Evolutionary conservation across 1,284 basidiomycete species (phyloP), one percentile per base, ranked within the genome.

Genomic region (Puccinia horiana): DNA sequence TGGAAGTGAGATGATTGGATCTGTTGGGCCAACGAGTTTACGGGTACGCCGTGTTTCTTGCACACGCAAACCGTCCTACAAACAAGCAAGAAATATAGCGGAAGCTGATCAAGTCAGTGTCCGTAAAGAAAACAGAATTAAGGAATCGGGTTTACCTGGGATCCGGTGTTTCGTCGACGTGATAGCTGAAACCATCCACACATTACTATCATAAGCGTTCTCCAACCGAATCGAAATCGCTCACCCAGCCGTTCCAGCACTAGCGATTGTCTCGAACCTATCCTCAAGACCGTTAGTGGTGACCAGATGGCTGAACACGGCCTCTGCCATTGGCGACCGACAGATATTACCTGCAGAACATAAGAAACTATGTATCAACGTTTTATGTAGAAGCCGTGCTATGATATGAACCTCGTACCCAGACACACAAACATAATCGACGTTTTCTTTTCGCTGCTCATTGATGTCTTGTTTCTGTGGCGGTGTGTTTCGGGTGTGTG

Each of bases 261-360:
- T 76, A 12, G 49, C 32, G 26, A 76, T 76, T 12, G 4, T 65
- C 44, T 20, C 32, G 20, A 76, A 76, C 42, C 58, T 35, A 35
- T 61, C n/a, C 35, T 61, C n/a, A 26, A 76, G 58, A 1, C 26
- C 37, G 20, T 76, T 76, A 18, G 20, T 11, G n/a, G 1, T 18
- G 9, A 76, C 56, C 37, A 63, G 37, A 42, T 76, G 54, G 5
- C 12, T 26, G n/a, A 76, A 76, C 14, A 76, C 56, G 1, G 75
- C 75, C 56, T 76, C 83, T 56, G 85, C 85, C 84, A 86, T 85
- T 42, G 85, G 85, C 44, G 84, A 85, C 9, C 86, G 84, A 75
- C 86, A 86, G 61, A 86, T 86, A 76, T 86, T 86, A 42, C 86
- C 86, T 11, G 85, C 81, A n/a, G 18, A 20, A 42, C 5, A 23